phyloP scores from a whole-genome alignment of 2,329 filamentous ascomycete genomes.

The Aspergillus novofumigatus region DNA sequence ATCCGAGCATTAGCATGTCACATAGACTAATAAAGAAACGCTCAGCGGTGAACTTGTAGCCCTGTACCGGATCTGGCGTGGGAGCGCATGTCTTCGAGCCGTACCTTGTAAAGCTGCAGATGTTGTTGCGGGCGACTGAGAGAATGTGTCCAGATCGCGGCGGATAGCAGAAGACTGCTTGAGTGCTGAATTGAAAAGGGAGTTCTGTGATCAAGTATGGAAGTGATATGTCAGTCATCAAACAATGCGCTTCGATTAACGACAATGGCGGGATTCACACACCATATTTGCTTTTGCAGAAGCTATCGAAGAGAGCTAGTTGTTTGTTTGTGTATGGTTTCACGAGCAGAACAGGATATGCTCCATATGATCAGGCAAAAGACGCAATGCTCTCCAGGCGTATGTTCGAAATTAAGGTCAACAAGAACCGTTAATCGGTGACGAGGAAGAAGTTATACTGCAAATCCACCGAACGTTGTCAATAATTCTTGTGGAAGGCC shows the following conservation, averaged over 20 bases:
- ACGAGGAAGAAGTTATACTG: constrained; percentile 9
- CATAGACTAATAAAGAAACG: neutral
- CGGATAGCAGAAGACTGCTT: constrained; percentile 79
- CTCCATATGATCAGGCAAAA: neutral
- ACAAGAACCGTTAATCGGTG: neutral
- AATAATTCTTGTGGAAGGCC: constrained; percentile 7
- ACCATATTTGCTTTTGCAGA: constrained; percentile 14
- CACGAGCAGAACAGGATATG: neutral
- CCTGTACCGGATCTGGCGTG: neutral
- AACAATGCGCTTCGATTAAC: neutral
- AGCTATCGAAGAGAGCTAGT: neutral
- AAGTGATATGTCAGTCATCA: neutral
- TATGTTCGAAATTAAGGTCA: neutral
- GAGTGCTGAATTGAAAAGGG: constrained; percentile 78
- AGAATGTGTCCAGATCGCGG: constrained; percentile 68
- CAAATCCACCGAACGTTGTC: constrained; percentile 3
- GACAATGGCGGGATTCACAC: constrained; percentile 2
- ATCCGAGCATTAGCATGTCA: constrained; percentile 29
- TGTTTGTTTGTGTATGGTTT: neutral
- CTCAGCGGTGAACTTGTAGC: neutral
- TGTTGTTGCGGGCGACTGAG: constrained; percentile 53
- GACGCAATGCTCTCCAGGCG: neutral
- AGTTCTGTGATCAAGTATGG: constrained; percentile 54
- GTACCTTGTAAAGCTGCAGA: constrained; percentile 60
- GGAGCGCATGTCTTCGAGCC: neutral